Evolutionary conservation across 345 rosid species (phyloP).

Genomic region (Hibiscus trionum): DNA sequence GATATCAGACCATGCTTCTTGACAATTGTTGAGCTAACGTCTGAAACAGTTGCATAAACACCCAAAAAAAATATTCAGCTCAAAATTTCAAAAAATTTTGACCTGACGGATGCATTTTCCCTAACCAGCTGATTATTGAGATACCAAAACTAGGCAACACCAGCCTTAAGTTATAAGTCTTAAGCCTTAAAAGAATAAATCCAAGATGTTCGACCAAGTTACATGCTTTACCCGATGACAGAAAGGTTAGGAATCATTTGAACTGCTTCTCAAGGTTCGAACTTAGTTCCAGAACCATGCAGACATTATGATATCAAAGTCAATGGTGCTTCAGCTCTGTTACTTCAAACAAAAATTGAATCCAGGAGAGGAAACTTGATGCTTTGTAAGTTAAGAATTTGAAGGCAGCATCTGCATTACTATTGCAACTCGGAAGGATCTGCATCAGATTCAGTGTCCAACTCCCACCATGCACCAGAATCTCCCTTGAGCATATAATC

Average conservation of each 20-base stretch:
- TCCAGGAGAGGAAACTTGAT: too few relatives aligned
- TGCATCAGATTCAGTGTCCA: constrained; percentile 38
- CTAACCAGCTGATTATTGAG: not conserved
- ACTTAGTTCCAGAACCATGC: too few relatives aligned
- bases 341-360: too few relatives aligned
- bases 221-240: too few relatives aligned
- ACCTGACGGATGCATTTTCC: not conserved
- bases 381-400: not conserved
- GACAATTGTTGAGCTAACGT: not conserved
- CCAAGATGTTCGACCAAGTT: too few relatives aligned
- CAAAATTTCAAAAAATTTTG: not conserved
- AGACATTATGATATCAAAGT: too few relatives aligned
- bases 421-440: constrained; percentile 9
- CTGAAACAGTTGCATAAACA: not conserved
- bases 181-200: too few relatives aligned
- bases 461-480: constrained; percentile 61
- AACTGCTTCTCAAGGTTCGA: too few relatives aligned
- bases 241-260: too few relatives aligned
- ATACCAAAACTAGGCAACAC: not conserved
- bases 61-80: not conserved
- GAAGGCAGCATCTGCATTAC: too few relatives aligned
- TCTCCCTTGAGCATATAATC: not conserved
- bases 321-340: too few relatives aligned
- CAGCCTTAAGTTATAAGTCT: not conserved
- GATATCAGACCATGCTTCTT: not conserved